phyloP scores from a whole-genome alignment of 225 moss, liverwort and hornwort species.

The Climacium dendroides region DNA sequence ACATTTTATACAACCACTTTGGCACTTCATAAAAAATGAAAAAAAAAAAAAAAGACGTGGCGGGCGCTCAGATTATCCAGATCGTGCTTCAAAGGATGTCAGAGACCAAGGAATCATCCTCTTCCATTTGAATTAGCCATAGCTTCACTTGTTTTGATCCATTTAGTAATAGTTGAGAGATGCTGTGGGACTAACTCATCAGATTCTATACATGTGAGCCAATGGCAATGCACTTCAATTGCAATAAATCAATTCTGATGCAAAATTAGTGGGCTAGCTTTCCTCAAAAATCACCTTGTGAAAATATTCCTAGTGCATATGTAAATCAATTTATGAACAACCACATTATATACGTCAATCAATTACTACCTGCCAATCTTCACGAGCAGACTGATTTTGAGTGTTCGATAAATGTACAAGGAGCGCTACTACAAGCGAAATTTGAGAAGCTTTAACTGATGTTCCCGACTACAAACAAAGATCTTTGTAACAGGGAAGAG shows the following conservation, averaged over 20 bases:
- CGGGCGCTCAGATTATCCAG: neutral
- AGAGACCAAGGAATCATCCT: neutral
- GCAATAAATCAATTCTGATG: neutral
- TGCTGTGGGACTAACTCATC: neutral
- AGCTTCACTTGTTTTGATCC: neutral
- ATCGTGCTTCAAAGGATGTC: neutral
- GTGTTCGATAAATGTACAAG: neutral
- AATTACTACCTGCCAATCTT: neutral
- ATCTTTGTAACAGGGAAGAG: neutral
- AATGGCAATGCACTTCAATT: neutral
- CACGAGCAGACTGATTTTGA: neutral
- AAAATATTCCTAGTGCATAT: neutral
- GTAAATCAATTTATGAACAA: neutral
- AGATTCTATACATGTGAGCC: neutral
- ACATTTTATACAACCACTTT: too few relatives aligned
- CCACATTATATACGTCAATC: neutral
- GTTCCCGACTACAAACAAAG: neutral
- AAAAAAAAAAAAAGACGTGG: too few relatives aligned
- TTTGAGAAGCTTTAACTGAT: neutral
- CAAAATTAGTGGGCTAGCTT: neutral
- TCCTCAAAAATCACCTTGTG: neutral
- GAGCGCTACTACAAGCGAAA: neutral
- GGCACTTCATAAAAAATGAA: too few relatives aligned
- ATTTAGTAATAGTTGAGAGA: neutral
- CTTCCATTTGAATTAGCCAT: neutral